phyloP scores from a whole-genome alignment of 305 asterid species.

The Nicotiana rustica region DNA sequence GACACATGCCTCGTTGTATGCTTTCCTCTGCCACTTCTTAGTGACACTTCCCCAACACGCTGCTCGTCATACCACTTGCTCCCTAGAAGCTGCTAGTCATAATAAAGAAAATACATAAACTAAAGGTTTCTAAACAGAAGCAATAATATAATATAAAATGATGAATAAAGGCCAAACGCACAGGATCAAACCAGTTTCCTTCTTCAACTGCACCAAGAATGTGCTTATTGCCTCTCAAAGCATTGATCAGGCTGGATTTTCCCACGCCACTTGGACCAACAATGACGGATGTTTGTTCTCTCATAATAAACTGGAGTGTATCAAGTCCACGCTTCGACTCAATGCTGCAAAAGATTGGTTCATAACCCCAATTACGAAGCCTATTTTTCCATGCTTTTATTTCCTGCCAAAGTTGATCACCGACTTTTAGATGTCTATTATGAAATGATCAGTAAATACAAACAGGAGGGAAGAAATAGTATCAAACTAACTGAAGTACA shows the following conservation, averaged over 20 bases:
- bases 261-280: constrained; percentile 99
- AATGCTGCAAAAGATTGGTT: constrained; percentile 81
- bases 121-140: constrained; percentile 24
- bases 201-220: constrained; percentile 50
- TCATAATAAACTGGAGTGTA: constrained; percentile 72
- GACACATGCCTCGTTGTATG: constrained; percentile 91
- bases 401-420: constrained; percentile 50
- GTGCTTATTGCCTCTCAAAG: constrained; percentile 64
- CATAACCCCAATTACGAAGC: constrained; percentile 89
- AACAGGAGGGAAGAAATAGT: constrained; percentile 15
- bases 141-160: constrained; percentile 4
- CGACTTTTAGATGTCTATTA: constrained; percentile 28
- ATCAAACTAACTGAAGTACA: neutral
- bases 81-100: constrained; percentile 8
- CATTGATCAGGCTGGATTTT: constrained; percentile 92
- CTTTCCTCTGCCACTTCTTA: constrained; percentile 92
- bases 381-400: constrained; percentile 75
- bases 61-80: too few species aligned
- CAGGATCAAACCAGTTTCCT: constrained; percentile 68
- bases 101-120: constrained; percentile 26
- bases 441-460: constrained; percentile 21
- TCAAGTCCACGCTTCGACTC: constrained; percentile 76
- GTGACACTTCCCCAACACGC: constrained; percentile 42
- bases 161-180: constrained; percentile 45
- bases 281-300: constrained; percentile 85